Evolutionary conservation across 2,329 filamentous ascomycete genomes (phyloP).

Genomic region (Alternaria longipes): DNA sequence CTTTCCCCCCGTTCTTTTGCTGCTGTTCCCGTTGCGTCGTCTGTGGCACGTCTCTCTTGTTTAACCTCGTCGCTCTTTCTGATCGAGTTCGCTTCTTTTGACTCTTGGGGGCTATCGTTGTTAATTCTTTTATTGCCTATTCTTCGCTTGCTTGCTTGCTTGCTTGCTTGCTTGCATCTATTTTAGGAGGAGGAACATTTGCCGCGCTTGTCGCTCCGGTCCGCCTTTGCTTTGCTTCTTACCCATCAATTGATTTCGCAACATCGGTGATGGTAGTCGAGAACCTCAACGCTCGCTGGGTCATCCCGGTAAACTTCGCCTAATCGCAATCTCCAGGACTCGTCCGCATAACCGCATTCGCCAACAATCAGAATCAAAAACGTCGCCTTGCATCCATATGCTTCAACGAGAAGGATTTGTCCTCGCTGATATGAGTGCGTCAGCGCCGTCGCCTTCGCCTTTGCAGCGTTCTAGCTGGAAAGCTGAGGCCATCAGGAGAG

Average conservation of each 20-base stretch:
- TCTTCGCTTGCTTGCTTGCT: constrained; percentile 2
- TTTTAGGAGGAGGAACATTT: constrained; percentile 6
- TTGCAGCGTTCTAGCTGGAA: constrained; percentile 52
- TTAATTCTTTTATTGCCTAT: constrained; percentile 15
- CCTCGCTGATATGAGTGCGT: constrained; percentile 43
- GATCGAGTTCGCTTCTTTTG: constrained; percentile 22
- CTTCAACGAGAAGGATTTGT: constrained; percentile 44
- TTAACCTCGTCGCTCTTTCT: constrained; percentile 39
- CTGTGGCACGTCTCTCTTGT: constrained; percentile 29
- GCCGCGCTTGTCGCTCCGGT: constrained; percentile 8
- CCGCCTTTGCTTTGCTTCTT: constrained; percentile 6
- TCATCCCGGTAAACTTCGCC: constrained; percentile 35
- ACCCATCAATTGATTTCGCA: constrained; percentile 7
- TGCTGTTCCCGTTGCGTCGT: constrained; percentile 7
- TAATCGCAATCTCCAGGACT: constrained; percentile 31
- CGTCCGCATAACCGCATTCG: constrained; percentile 29
- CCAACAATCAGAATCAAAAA: constrained; percentile 22
- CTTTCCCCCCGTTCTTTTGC: constrained; percentile 8
- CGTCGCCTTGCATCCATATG: constrained; percentile 38
- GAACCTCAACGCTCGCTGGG: constrained; percentile 24
- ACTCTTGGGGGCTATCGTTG: constrained; percentile 19
- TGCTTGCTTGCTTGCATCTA: constrained; percentile 4
- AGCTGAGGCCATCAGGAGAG: constrained; percentile 51
- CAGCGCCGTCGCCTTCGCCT: constrained; percentile 28
- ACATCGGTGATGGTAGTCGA: constrained; percentile 30